Conservation (phyloP, 2,329 filamentous ascomycete species). For the Fusarium anthophilum region DNA sequence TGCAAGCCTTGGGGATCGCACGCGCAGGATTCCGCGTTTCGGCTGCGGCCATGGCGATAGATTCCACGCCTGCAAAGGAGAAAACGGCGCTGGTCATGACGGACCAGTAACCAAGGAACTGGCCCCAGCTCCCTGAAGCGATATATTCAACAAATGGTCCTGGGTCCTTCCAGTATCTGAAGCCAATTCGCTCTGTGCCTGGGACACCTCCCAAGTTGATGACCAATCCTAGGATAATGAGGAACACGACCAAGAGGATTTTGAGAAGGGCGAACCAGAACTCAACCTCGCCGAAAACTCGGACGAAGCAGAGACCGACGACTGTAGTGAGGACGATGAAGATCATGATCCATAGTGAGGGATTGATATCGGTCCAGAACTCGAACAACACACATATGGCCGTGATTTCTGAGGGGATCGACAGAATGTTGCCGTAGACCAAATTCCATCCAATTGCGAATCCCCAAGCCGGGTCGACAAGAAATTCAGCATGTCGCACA, state of each 20-base stretch:
- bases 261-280: constrained; percentile 62
- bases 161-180: constrained; percentile 58
- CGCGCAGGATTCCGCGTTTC: constrained; percentile 65
- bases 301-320: constrained; percentile 55
- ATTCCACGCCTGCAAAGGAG: constrained; percentile 73
- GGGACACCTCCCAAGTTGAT: constrained; percentile 41
- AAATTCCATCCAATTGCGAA: constrained; percentile 61
- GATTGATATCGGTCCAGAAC: constrained; percentile 50
- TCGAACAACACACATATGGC: constrained; percentile 51
- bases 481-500: constrained; percentile 59
- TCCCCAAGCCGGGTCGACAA: constrained; percentile 65
- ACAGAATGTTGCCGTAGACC: constrained; percentile 60
- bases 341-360: constrained; percentile 39
- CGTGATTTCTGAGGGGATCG: constrained; percentile 63
- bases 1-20: constrained; percentile 64
- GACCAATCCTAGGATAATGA: constrained; percentile 58
- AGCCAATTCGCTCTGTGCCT: constrained; percentile 37
- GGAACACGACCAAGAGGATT: constrained; percentile 61
- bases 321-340: constrained; percentile 38
- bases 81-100: constrained; percentile 72
- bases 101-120: constrained; percentile 73
- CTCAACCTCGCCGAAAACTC: constrained; percentile 62
- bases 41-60: constrained; percentile 69
- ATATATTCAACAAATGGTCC: constrained; percentile 75
- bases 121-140: constrained; percentile 64